phyloP scores from a whole-genome alignment of 192 early-diverging fungal species.

The Rhizoclosmatium sp. region DNA sequence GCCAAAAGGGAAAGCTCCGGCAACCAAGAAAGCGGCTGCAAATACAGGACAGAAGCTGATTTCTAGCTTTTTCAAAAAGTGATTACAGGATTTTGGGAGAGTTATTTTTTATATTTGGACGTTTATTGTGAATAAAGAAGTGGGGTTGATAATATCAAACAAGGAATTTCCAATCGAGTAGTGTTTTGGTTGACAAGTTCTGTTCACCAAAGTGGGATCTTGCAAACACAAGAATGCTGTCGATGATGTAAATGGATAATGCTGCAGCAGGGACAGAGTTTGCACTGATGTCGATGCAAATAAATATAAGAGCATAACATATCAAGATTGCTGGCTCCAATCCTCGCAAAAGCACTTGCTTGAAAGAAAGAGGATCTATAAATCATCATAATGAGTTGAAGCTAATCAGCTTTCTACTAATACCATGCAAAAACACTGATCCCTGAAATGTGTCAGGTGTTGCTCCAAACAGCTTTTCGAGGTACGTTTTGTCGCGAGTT shows the following conservation, averaged over 20 bases:
- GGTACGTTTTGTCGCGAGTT: constrained; percentile 47
- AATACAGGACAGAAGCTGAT: not conserved
- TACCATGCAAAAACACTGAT: constrained; percentile 56
- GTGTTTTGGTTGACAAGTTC: constrained; percentile 54
- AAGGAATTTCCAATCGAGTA: constrained; percentile 62
- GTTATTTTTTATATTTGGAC: not conserved
- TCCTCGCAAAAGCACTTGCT: constrained; percentile 44
- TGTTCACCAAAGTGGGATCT: constrained; percentile 55
- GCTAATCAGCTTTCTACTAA: not conserved
- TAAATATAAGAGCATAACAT: constrained; percentile 51
- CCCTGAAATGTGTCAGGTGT: constrained; percentile 48
- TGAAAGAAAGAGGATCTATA: constrained; percentile 38
- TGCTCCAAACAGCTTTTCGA: constrained; percentile 54
- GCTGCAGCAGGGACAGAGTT: constrained; percentile 42
- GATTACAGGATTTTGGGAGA: not conserved
- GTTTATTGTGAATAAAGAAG: not conserved
- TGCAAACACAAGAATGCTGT: constrained; percentile 40
- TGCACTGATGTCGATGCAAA: constrained; percentile 32
- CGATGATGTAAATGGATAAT: constrained; percentile 44
- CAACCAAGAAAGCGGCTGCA: not conserved
- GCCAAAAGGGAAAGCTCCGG: constrained; percentile 13
- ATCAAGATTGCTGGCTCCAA: constrained; percentile 53
- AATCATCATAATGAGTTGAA: constrained; percentile 24
- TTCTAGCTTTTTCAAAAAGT: constrained; percentile 7
- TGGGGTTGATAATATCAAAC: constrained; percentile 40